phyloP scores from a whole-genome alignment of 148 eudicot species.

The Rhododendron kiyosumense region DNA sequence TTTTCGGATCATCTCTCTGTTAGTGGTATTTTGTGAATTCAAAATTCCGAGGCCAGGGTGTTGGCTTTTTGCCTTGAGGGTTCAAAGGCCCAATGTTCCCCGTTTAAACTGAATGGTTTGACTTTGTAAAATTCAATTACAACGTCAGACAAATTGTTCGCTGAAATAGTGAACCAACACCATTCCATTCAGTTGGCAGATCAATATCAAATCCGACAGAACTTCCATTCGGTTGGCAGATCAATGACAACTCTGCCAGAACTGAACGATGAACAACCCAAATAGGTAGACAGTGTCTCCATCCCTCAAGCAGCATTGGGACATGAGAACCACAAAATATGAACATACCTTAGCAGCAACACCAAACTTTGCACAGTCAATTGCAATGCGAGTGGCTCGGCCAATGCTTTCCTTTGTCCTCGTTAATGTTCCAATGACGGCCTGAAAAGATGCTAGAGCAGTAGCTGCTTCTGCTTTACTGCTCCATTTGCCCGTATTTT shows the following conservation, averaged over 20 bases:
- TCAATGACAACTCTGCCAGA: background rate
- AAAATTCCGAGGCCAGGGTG: background rate
- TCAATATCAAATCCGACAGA: background rate
- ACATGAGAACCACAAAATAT: conserved; percentile 1
- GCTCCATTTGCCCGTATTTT: conserved; percentile 37
- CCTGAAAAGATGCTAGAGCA: conserved; percentile 65
- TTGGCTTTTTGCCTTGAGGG: background rate
- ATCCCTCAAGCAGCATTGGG: background rate
- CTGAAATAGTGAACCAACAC: background rate
- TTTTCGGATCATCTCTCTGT: background rate
- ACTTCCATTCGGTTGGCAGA: background rate
- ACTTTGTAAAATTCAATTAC: background rate
- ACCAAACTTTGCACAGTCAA: conserved; percentile 85
- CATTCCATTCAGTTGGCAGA: background rate
- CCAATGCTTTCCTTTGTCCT: conserved; percentile 93
- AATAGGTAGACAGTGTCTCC: background rate
- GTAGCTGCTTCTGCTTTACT: conserved; percentile 58
- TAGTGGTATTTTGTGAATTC: background rate
- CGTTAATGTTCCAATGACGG: conserved; percentile 56
- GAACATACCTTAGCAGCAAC: conserved; percentile 66
- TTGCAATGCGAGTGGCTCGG: conserved; percentile 82
- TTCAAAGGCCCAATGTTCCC: background rate
- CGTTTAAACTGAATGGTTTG: background rate
- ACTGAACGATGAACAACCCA: background rate
- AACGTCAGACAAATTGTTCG: background rate